Evolutionary conservation across 139 green algal genomes (phyloP).

Genomic region (Trebouxia sp.): DNA sequence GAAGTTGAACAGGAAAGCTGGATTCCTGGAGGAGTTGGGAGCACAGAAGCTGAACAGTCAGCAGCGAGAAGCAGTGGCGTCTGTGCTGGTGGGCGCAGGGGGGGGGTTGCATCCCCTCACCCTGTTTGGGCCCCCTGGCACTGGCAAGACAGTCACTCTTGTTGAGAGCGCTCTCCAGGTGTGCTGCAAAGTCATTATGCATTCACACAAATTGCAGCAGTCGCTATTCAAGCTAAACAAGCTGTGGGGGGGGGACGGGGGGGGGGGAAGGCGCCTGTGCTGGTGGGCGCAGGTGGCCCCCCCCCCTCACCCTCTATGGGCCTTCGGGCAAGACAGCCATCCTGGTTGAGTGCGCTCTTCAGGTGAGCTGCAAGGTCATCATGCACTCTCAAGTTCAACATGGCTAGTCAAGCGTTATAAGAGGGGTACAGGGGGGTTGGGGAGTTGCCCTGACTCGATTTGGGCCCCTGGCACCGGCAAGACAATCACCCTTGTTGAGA

Average conservation of each 20-base stretch:
- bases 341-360: conserved; percentile 58
- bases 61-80: conserved; percentile 59
- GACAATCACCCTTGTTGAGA: conserved; percentile 72
- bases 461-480: conserved; percentile 77
- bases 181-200: neutral
- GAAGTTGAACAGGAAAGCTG: neutral
- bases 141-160: conserved; percentile 78
- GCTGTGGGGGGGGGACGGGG: neutral
- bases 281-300: conserved; percentile 39
- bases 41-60: conserved; percentile 56
- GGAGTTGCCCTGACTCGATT: too few species aligned
- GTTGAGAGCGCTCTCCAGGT: conserved; percentile 62
- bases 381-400: too few species aligned
- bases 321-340: conserved; percentile 82
- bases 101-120: conserved; percentile 47
- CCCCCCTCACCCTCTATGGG: conserved; percentile 63
- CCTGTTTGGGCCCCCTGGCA: conserved; percentile 69
- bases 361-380: conserved; percentile 37
- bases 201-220: neutral
- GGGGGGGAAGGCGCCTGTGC: conserved; percentile 35
- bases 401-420: too few species aligned
- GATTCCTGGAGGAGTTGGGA: conserved; percentile 8
- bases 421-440: too few species aligned
- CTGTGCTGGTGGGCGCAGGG: conserved; percentile 46
- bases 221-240: too few species aligned